phyloP scores from a whole-genome alignment of 768 basidiomycete genomes.

The Vishniacozyma victoriae region DNA sequence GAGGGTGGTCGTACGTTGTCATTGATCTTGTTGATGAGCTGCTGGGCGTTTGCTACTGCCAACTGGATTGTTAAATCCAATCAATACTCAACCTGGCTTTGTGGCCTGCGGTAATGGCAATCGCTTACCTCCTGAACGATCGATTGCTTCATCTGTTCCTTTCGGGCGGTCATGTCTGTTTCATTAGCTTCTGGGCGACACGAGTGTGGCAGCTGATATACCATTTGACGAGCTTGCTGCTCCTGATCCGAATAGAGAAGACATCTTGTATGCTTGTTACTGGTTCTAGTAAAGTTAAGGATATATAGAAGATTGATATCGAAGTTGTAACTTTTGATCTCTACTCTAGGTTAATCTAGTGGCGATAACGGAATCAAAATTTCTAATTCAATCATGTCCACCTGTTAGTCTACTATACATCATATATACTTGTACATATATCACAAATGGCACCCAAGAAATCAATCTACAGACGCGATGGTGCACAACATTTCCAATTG shows the following conservation, averaged over 20 bases:
- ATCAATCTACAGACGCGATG: slow-evolving; percentile 83
- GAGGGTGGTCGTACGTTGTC: slow-evolving; percentile 39
- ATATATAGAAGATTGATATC: neutral
- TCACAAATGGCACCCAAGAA: slow-evolving; percentile 33
- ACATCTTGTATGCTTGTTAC: slow-evolving; percentile 12
- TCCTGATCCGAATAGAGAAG: slow-evolving; percentile 25
- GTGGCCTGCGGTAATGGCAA: neutral
- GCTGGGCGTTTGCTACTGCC: slow-evolving; percentile 46
- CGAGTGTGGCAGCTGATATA: neutral
- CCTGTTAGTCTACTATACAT: neutral
- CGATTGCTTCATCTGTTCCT: slow-evolving; percentile 47
- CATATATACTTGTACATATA: neutral
- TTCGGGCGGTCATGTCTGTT: slow-evolving; percentile 40
- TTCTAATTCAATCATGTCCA: slow-evolving; percentile 6
- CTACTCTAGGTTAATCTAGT: neutral
- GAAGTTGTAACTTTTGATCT: neutral
- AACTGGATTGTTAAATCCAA: slow-evolving; percentile 16
- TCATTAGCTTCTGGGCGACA: neutral
- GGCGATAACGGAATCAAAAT: slow-evolving; percentile 26
- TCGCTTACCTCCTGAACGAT: slow-evolving; percentile 40
- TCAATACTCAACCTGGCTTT: neutral
- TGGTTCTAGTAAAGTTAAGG: neutral
- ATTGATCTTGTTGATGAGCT: slow-evolving; percentile 47
- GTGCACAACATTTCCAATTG: slow-evolving; percentile 88
- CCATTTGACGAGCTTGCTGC: neutral